A percentile compares a stretch with the other conserved stretches of the same genome.
Conservation (phyloP, 495 filamentous ascomycete genomes). For the Bacidia rubella region DNA sequence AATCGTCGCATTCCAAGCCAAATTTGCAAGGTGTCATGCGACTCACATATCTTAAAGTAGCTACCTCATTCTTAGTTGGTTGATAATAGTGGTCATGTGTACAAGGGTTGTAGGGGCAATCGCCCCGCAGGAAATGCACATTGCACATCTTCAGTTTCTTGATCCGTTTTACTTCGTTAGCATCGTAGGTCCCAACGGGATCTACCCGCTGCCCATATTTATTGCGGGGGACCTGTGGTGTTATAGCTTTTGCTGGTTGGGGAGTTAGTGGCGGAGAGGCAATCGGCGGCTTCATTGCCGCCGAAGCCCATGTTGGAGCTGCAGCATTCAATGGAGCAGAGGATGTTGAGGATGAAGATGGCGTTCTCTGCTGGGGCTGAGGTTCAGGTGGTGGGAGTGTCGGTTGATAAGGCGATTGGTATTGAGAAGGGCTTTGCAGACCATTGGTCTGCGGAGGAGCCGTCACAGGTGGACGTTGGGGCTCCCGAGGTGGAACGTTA, state of each 20-base stretch:
- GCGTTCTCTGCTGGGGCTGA: constrained; percentile 14
- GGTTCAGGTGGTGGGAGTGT: constrained; percentile 2
- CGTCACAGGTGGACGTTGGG: constrained; percentile 14
- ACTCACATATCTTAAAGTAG: constrained; percentile 54
- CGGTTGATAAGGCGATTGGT: constrained; percentile 30
- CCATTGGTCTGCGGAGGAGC: constrained; percentile 6
- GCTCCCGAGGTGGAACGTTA: constrained; percentile 9
- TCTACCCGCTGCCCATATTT: constrained; percentile 62
- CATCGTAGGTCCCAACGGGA: constrained; percentile 39
- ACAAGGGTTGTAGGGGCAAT: constrained; percentile 60
- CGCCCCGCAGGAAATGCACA: constrained; percentile 63
- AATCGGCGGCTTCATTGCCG: constrained; percentile 21
- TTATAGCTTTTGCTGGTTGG: constrained; percentile 31
- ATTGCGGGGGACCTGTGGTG: constrained; percentile 48
- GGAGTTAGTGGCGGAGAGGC: constrained; percentile 15
- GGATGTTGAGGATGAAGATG: constrained; percentile 29
- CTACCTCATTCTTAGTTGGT: constrained; percentile 50
- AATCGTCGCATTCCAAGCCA: constrained; percentile 58
- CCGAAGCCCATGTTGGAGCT: constrained; percentile 24
- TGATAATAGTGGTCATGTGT: constrained; percentile 64
- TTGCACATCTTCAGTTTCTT: constrained; percentile 74
- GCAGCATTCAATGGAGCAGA: constrained; percentile 29
- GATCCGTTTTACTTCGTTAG: constrained; percentile 43
- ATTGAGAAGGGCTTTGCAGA: constrained; percentile 7
- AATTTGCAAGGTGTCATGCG: constrained; percentile 67